Conservation (phyloP, 2,329 filamentous ascomycete genomes). For the Leptographium lundbergii region DNA sequence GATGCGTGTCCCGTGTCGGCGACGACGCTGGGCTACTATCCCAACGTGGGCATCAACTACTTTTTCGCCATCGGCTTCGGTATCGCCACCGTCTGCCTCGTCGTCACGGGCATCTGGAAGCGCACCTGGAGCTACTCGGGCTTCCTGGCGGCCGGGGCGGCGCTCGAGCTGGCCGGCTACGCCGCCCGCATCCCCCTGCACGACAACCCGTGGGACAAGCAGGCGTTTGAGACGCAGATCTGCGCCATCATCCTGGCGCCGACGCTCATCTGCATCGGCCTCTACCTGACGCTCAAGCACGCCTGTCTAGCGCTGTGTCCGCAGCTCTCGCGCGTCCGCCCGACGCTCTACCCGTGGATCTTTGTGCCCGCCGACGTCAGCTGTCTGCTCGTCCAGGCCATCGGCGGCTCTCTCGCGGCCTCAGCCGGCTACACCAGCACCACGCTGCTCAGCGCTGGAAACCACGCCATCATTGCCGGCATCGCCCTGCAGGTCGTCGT, state of each 20-base stretch:
- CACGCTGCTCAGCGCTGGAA: slow-evolving; percentile 29
- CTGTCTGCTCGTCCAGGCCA: slow-evolving; percentile 45
- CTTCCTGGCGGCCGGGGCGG: slow-evolving; percentile 34
- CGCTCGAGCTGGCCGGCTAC: slow-evolving; percentile 43
- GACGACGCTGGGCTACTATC: slow-evolving; percentile 44
- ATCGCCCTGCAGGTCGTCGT: slow-evolving; percentile 41
- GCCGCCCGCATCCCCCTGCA: slow-evolving; percentile 36
- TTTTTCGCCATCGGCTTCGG: slow-evolving; percentile 40
- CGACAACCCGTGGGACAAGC: slow-evolving; percentile 39
- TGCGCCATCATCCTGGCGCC: slow-evolving; percentile 46
- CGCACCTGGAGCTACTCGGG: slow-evolving; percentile 42
- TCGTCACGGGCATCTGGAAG: slow-evolving; percentile 32
- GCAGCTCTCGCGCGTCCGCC: slow-evolving; percentile 35
- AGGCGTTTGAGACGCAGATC: slow-evolving; percentile 46
- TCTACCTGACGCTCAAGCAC: slow-evolving; percentile 54
- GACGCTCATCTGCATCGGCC: slow-evolving; percentile 47
- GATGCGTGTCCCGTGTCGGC: slow-evolving; percentile 33
- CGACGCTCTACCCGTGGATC: slow-evolving; percentile 40
- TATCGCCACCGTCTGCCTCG: slow-evolving; percentile 26
- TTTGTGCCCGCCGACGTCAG: slow-evolving; percentile 48
- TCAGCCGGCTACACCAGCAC: slow-evolving; percentile 25
- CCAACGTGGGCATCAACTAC: slow-evolving; percentile 41
- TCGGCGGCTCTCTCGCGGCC: slow-evolving; percentile 43
- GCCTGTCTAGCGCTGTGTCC: slow-evolving; percentile 36
- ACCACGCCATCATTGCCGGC: slow-evolving; percentile 40